Percentiles rank a stretch among this genome's conserved stretches.
Evolutionary conservation across 164 flowering plant species (phyloP).

Genomic region (Tetrastigma voinierianum): DNA sequence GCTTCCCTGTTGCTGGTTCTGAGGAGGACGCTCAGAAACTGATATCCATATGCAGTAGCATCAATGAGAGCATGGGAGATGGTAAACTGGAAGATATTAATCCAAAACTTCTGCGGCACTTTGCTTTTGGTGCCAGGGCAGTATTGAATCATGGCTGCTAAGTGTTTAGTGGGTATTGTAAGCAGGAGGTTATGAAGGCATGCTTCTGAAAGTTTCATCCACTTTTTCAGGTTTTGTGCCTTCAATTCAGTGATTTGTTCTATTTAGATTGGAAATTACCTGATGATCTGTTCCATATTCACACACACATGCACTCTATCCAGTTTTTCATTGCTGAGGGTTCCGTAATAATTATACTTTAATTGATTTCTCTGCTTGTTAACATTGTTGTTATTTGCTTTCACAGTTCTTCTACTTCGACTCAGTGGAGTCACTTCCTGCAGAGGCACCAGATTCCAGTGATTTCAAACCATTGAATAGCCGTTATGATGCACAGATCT

Average conservation of each 20-base stretch:
- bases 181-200: constrained; percentile 93
- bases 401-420: constrained; percentile 83
- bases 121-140: constrained; percentile 81
- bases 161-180: constrained; percentile 95
- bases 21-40: constrained; percentile 81
- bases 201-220: constrained; percentile 97
- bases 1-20: constrained; percentile 76
- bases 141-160: constrained; percentile 94
- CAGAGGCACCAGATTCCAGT: constrained; percentile 50
- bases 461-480: constrained; percentile 68
- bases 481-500: constrained; percentile 88
- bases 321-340: background rate
- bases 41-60: constrained; percentile 34
- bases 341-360: background rate
- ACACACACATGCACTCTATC: background rate
- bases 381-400: constrained; percentile 3
- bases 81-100: constrained; percentile 56
- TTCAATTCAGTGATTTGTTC: too few relatives aligned
- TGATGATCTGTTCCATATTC: background rate
- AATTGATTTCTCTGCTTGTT: background rate
- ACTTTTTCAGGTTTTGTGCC: constrained; percentile 58
- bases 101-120: constrained; percentile 56
- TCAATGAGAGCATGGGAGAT: constrained; percentile 56
- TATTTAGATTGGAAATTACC: background rate
- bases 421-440: constrained; percentile 77